Percentiles rank a stretch among this genome's conserved stretches.
Conservation (phyloP, 2,329 filamentous ascomycete genomes). For the Pseudogymnoascus sp. region DNA sequence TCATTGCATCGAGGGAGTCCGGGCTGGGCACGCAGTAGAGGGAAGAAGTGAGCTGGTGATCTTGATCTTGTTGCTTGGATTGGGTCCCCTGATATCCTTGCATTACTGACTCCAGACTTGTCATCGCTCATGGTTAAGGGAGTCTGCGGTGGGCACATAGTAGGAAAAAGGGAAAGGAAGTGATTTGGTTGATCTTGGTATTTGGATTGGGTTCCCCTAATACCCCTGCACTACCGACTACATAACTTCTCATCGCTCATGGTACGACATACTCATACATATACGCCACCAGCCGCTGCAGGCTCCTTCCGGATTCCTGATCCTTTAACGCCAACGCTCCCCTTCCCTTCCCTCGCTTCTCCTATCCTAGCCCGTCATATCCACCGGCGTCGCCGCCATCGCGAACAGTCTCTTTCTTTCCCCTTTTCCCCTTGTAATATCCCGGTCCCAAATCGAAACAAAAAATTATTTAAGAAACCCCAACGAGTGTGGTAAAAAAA, state of each 20-base stretch:
- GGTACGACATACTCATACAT: constrained; percentile 7
- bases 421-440: not conserved
- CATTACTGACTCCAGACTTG: too few relatives aligned
- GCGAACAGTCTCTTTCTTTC: not conserved
- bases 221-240: not conserved
- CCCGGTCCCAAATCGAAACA: not conserved
- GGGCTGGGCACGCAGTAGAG: too few relatives aligned
- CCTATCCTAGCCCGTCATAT: not conserved
- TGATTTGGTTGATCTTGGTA: not conserved
- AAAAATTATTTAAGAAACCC: not conserved
- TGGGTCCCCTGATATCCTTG: too few relatives aligned
- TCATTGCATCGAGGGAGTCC: not conserved
- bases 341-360: not conserved
- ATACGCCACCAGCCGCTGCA: not conserved
- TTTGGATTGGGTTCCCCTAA: not conserved
- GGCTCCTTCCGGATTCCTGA: not conserved
- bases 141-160: not conserved
- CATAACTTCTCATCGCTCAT: not conserved
- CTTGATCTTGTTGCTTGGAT: too few relatives aligned
- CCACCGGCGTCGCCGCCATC: not conserved
- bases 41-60: too few relatives aligned
- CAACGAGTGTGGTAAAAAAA: not conserved
- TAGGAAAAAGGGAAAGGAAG: not conserved
- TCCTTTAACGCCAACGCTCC: not conserved
- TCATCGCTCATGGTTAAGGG: too few relatives aligned